Conservation (phyloP, 2,329 filamentous ascomycete species). For the Thelonectria blattea region DNA sequence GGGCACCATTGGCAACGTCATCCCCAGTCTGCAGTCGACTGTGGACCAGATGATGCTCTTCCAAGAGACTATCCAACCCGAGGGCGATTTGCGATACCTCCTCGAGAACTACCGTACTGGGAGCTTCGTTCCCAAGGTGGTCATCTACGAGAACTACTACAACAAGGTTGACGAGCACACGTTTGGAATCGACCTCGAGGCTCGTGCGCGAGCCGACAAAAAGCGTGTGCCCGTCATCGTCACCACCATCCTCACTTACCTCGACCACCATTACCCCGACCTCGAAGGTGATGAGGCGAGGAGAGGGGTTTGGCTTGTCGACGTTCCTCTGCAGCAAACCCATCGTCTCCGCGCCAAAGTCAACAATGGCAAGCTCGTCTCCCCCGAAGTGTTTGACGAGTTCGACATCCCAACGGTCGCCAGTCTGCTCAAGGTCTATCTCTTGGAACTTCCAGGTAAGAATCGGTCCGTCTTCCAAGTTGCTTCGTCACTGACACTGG, state of each 20-base stretch:
- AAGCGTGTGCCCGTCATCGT: constrained; percentile 94
- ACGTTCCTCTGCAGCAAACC: constrained; percentile 83
- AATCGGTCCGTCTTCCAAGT: constrained; percentile 18
- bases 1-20: constrained; percentile 95
- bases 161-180: constrained; percentile 97
- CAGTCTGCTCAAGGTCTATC: constrained; percentile 89
- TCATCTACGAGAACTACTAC: constrained; percentile 98
- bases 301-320: constrained; percentile 90
- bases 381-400: constrained; percentile 77
- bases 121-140: constrained; percentile 86
- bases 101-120: constrained; percentile 97
- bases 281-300: constrained; percentile 95
- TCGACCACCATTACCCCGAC: constrained; percentile 96
- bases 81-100: constrained; percentile 88
- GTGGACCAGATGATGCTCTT: constrained; percentile 99
- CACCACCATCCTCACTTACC: constrained; percentile 90
- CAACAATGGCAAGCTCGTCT: constrained; percentile 85
- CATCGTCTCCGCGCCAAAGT: constrained; percentile 83
- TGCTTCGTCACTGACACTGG: constrained; percentile 33
- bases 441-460: constrained; percentile 91
- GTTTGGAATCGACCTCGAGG: constrained; percentile 97
- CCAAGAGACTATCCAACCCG: constrained; percentile 96
- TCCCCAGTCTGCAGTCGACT: constrained; percentile 91
- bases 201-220: constrained; percentile 87
- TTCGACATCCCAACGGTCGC: constrained; percentile 96